Evolutionary conservation across 768 basidiomycete genomes (phyloP).

Genomic region (Filobasidium wieringae): DNA sequence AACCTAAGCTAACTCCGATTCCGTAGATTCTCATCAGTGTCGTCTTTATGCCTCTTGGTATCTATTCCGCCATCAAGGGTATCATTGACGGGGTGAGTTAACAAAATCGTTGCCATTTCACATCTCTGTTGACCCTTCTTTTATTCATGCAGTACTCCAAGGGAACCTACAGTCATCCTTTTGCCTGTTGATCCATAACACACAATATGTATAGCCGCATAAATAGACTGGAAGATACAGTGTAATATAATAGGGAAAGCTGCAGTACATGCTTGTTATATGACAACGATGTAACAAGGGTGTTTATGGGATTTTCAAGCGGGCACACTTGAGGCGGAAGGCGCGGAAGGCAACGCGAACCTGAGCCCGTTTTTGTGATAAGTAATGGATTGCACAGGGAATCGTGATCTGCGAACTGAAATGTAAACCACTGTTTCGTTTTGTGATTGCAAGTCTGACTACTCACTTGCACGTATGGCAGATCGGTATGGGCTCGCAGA

Average conservation of each 20-base stretch:
- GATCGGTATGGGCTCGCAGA: slow-evolving; percentile 84
- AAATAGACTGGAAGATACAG: too few relatives aligned
- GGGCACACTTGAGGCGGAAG: too few relatives aligned
- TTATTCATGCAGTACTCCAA: slow-evolving; percentile 12
- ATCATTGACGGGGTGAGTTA: slow-evolving; percentile 16
- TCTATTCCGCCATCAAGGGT: slow-evolving; percentile 20
- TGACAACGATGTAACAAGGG: too few relatives aligned
- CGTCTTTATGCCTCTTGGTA: slow-evolving; percentile 23
- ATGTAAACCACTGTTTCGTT: background rate
- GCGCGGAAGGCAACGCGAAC: too few relatives aligned
- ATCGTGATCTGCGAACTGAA: slow-evolving; percentile 1
- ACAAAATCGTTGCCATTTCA: background rate
- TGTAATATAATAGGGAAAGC: too few relatives aligned
- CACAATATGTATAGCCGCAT: too few relatives aligned
- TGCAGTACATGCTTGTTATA: too few relatives aligned
- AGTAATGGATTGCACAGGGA: slow-evolving; percentile 4
- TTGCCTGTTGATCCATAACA: slow-evolving; percentile 20
- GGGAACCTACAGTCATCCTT: slow-evolving; percentile 20
- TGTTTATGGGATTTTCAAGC: too few relatives aligned
- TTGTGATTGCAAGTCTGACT: background rate
- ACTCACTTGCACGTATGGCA: slow-evolving; percentile 86
- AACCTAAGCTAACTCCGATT: background rate
- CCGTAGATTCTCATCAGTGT: slow-evolving; percentile 17
- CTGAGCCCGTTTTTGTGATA: too few relatives aligned
- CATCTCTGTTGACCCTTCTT: background rate